phyloP scores from a whole-genome alignment of 169 alveolate genomes.

The Eimeria mitis region DNA sequence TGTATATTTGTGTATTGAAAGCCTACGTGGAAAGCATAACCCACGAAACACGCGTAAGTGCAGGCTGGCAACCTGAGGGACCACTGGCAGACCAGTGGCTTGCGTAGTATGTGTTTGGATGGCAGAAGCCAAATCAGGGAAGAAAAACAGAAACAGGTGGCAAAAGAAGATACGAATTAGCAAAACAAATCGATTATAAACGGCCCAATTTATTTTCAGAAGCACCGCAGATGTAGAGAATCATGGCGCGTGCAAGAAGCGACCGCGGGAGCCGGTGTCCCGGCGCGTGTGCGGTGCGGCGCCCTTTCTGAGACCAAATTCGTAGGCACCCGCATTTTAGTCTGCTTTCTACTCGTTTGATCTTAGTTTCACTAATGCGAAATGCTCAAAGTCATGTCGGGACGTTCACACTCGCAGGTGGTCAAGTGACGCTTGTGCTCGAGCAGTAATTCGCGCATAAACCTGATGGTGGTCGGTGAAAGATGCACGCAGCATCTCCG shows the following conservation, averaged over 20 bases:
- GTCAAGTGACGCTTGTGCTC: not conserved
- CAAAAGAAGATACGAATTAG: not conserved
- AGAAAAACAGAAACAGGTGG: not conserved
- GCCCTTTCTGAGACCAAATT: not conserved
- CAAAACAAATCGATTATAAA: not conserved
- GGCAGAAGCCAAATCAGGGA: not conserved
- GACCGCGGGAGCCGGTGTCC: not conserved
- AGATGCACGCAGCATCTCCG: not conserved
- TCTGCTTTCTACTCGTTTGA: not conserved
- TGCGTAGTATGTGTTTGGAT: not conserved
- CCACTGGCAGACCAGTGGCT: slow-evolving; percentile 30
- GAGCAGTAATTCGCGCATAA: not conserved
- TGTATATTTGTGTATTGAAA: not conserved
- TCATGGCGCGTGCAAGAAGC: not conserved
- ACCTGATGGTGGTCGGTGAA: not conserved
- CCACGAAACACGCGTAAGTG: not conserved
- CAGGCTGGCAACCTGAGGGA: not conserved
- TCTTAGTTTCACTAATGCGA: not conserved
- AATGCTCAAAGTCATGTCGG: not conserved
- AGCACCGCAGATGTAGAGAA: not conserved
- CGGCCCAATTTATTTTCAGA: not conserved
- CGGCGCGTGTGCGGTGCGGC: not conserved
- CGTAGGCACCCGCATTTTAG: not conserved
- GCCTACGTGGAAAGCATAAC: not conserved
- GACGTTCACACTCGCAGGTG: not conserved